Evolutionary conservation across 2,329 filamentous ascomycete genomes (phyloP), one percentile per base, ranked within the genome.

Genomic region (Monosporascus ibericus): DNA sequence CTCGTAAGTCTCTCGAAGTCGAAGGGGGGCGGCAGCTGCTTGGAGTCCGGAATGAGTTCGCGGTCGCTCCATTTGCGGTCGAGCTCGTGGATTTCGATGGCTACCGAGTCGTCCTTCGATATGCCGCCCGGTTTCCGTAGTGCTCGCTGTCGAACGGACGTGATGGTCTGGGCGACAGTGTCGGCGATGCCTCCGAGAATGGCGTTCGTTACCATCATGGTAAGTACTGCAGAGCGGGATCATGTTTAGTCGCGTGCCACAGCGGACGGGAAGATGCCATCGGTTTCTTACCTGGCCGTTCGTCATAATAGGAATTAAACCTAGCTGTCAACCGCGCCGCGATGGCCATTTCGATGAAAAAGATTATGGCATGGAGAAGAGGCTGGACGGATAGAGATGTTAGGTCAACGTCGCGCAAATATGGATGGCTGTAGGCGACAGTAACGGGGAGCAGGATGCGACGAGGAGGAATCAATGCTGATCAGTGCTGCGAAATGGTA

Each of bases 181-280:
- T 99, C 94, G 71, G 94, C 94, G 61, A 99, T 87, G 63, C 94
- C 94, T 74, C 90, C 91, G 54, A 99, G 84, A 52, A 97, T 87
- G 60, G 94, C 89, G 75, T 99, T 99, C 69, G 92, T 96, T 67
- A 96, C 90, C 92, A 99, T 99, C 72, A 95, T 99, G 57, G 94
- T 99, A 65, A 99, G 82, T 42, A 99, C 89, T 88, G 67, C 54
- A 49, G 38, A 40, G 27, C 3, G 37, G 15, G 17, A 44, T 51
- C 9, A 55, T 54, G n/a, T 18, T 18, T 17, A 22, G 17, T 36
- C 3, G 8, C 20, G 14, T 46, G 42, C 8, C 25, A 39, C 9
- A 18, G n/a, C 20, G 25, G 11, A 20, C 40, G 18, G 30, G 22
- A 20, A 27, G 24, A 38, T 24, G n/a, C n/a, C 48, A 27, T 46